A percentile compares a stretch with the other conserved stretches of the same genome.
These are phyloP conservation scores for Darksidea phi DNA, from an alignment of 495 filamentous ascomycete species.

Conservation along the genomic window DNA sequence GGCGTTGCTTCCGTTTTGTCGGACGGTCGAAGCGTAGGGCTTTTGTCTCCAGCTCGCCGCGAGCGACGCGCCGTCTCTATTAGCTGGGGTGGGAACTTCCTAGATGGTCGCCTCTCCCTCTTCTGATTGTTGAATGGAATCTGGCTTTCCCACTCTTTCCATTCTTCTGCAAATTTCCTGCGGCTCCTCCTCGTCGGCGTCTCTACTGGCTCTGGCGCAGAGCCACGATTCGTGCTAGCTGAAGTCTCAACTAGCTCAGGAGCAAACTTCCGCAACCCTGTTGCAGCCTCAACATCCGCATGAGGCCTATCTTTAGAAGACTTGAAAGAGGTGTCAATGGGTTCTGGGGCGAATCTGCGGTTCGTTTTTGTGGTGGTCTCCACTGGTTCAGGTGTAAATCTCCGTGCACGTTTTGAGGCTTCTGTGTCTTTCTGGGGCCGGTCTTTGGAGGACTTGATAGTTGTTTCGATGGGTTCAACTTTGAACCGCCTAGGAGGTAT, in stretches of 20 bases:
- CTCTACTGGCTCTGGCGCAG: slow-evolving; percentile 28
- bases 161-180: slow-evolving; percentile 28
- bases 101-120: slow-evolving; percentile 28
- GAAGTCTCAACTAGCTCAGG: slow-evolving; percentile 6
- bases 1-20: slow-evolving; percentile 45
- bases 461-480: slow-evolving; percentile 41
- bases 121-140: slow-evolving; percentile 35
- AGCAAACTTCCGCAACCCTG: slow-evolving; percentile 17
- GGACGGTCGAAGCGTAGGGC: slow-evolving; percentile 34
- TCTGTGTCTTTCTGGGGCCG: slow-evolving; percentile 12
- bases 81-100: slow-evolving; percentile 58
- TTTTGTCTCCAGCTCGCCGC: slow-evolving; percentile 43
- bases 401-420: slow-evolving; percentile 32
- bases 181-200: slow-evolving; percentile 24
- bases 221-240: background rate
- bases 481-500: slow-evolving; percentile 38
- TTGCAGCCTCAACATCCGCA: background rate
- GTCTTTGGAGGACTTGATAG: slow-evolving; percentile 36
- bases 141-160: slow-evolving; percentile 45
- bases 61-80: slow-evolving; percentile 57
- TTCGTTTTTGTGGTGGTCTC: slow-evolving; percentile 59
- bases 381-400: slow-evolving; percentile 59
- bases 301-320: background rate
- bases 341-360: slow-evolving; percentile 23
- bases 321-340: no score